Evolutionary conservation across 2,329 filamentous ascomycete genomes (phyloP), one percentile per base, ranked within the genome.

Genomic region (Emmonsiellopsis sp.): DNA sequence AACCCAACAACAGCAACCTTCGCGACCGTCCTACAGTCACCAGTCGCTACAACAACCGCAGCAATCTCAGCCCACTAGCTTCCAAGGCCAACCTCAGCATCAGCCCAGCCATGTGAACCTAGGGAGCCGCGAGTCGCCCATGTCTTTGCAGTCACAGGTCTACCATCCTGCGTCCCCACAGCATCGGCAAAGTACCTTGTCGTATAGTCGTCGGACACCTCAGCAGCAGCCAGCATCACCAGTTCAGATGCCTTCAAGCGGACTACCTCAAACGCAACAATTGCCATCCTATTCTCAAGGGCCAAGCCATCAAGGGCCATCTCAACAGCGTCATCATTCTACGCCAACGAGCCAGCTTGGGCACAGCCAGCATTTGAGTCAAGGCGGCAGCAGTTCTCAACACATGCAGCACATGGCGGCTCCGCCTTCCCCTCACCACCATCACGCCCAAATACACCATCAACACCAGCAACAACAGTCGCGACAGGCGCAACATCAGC

Each of bases 401-500:
- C 50, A 52, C 17, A 46, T 52, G 50, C 50, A 52, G 31, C 50
- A 46, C 34, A 40, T 40, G 21, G 50, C 7, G 9, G 31, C 50
- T 1, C 42, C 50, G 17, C 31, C 40, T n/a, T 39, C 42, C 49
- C 61, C 61, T 31, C 70, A 67, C 46, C 69, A 71, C 47, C 67
- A 68, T 49, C 67, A 70, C 52, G 63, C 70, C 17, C 69, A 70
- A 48, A 42, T 50, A 55, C 51, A 33, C 3, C 50, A 45, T 13
- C 45, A 42, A 32, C 40, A 48, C 32, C 55, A 56, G 21, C 57
- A 57, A 8, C 54, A 57, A 13, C 58, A 56, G 49, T 47, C 46
- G 10, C 50, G 52, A 34, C 70, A 71, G 48, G 65, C 5, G 51
- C 68, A 65, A n/a, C 58, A 63, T 8, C 68, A 68, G 47, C 66